Evolutionary conservation across 1,139 yeast species (phyloP).

Genomic region (Candida frijolesensis): DNA sequence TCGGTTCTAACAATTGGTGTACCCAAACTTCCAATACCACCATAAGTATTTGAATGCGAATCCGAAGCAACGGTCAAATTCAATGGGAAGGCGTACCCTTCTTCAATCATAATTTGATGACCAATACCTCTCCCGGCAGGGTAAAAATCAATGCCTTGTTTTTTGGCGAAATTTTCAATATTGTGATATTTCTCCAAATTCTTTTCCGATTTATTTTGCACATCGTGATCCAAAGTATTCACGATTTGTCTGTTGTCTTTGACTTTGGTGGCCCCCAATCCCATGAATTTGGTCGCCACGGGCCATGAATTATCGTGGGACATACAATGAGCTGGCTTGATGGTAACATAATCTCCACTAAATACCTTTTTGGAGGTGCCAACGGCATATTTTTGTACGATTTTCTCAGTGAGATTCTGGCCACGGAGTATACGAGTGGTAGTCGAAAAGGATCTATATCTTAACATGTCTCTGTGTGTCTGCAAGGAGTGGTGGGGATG

Average conservation of each 20-base stretch:
- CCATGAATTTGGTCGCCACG: slow-evolving; percentile 94
- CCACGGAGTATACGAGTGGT: slow-evolving; percentile 33
- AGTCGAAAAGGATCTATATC: slow-evolving; percentile 13
- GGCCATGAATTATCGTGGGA: slow-evolving; percentile 99
- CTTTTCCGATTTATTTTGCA: slow-evolving; percentile 87
- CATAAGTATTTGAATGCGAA: slow-evolving; percentile 96
- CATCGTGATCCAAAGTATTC: slow-evolving; percentile 96
- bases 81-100: slow-evolving; percentile 96
- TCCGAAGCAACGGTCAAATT: slow-evolving; percentile 95
- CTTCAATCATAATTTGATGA: slow-evolving; percentile 98
- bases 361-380: slow-evolving; percentile 66
- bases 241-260: slow-evolving; percentile 89
- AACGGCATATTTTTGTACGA: slow-evolving; percentile 90
- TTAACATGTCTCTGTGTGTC: slow-evolving; percentile 8
- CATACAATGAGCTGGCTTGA: slow-evolving; percentile 97
- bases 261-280: slow-evolving; percentile 84
- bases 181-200: slow-evolving; percentile 85
- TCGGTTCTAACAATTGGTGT: slow-evolving; percentile 98
- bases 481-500: neutral
- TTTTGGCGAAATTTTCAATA: slow-evolving; percentile 83
- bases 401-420: slow-evolving; percentile 92
- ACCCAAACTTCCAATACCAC: slow-evolving; percentile 94
- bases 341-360: slow-evolving; percentile 93
- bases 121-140: slow-evolving; percentile 99
- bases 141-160: slow-evolving; percentile 94